phyloP scores from a whole-genome alignment of 2,329 filamentous ascomycete genomes.

The Stagonosporopsis vannaccii region DNA sequence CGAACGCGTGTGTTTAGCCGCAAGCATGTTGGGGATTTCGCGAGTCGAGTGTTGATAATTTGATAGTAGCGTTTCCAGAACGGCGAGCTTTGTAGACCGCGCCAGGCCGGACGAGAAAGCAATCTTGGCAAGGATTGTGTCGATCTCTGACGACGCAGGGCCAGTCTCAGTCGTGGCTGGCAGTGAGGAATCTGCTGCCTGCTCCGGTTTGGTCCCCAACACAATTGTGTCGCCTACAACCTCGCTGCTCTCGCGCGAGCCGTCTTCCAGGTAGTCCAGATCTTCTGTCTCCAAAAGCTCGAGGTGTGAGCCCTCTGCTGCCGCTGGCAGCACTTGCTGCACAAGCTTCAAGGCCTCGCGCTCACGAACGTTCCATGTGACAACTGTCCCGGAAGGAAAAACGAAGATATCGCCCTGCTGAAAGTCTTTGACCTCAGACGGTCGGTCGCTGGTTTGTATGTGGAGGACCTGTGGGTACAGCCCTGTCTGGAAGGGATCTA shows the following conservation, averaged over 20 bases:
- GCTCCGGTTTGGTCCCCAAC: slow-evolving; percentile 72
- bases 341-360: slow-evolving; percentile 64
- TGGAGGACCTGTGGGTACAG: slow-evolving; percentile 72
- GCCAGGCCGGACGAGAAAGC: slow-evolving; percentile 95
- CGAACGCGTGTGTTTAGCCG: slow-evolving; percentile 63
- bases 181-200: slow-evolving; percentile 15
- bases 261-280: slow-evolving; percentile 83
- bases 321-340: slow-evolving; percentile 74
- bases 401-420: slow-evolving; percentile 85
- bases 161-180: slow-evolving; percentile 50
- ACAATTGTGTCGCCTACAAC: slow-evolving; percentile 90
- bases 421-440: slow-evolving; percentile 55
- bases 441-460: slow-evolving; percentile 55
- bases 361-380: slow-evolving; percentile 87
- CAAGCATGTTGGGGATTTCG: slow-evolving; percentile 79
- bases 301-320: slow-evolving; percentile 77
- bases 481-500: slow-evolving; percentile 68
- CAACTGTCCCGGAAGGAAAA: slow-evolving; percentile 92
- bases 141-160: slow-evolving; percentile 50
- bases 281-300: slow-evolving; percentile 83
- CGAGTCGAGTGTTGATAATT: slow-evolving; percentile 88
- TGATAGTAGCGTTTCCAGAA: slow-evolving; percentile 82
- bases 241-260: slow-evolving; percentile 72
- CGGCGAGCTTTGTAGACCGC: slow-evolving; percentile 89
- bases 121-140: slow-evolving; percentile 85